Percentiles rank a stretch among this genome's conserved stretches.
Evolutionary conservation across 805 yeast species (phyloP).

Genomic region (Middelhovenomyces tepae): DNA sequence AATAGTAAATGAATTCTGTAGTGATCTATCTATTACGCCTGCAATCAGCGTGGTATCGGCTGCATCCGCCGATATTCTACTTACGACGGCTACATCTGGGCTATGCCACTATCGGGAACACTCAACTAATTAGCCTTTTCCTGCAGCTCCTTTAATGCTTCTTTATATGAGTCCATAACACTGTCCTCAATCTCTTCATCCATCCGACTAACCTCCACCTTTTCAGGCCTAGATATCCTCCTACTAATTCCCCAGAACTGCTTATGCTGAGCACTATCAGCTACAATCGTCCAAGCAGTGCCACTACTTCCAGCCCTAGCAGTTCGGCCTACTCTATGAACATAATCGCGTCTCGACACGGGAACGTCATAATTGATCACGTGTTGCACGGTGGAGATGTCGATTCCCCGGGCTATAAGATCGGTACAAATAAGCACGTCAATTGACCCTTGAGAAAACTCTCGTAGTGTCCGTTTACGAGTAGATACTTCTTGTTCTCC

Average conservation of each 20-base stretch:
- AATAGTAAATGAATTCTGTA: too few relatives aligned
- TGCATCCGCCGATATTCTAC: too few relatives aligned
- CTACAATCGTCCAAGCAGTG: conserved; percentile 59
- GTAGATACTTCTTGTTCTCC: conserved; percentile 33
- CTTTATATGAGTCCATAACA: too few relatives aligned
- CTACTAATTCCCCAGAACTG: conserved; percentile 31
- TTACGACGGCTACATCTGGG: too few relatives aligned
- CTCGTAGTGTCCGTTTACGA: conserved; percentile 48
- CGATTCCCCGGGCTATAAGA: conserved; percentile 92
- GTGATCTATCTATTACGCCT: too few relatives aligned
- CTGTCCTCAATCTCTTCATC: too few relatives aligned
- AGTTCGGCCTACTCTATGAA: conserved; percentile 94
- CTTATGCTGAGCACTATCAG: conserved; percentile 69
- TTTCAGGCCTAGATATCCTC: conserved; percentile 17
- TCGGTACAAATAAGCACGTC: conserved; percentile 67
- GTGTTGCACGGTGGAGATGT: conserved; percentile 55
- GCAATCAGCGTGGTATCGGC: too few relatives aligned
- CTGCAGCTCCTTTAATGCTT: too few relatives aligned
- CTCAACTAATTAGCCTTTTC: too few relatives aligned
- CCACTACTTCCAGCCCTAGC: conserved; percentile 87
- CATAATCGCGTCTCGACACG: conserved; percentile 78
- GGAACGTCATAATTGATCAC: conserved; percentile 92
- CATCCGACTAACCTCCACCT: too few relatives aligned
- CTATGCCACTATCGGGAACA: too few relatives aligned
- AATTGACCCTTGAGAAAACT: conserved; percentile 47